Evolutionary conservation across 2,329 filamentous ascomycete genomes (phyloP), one percentile per base, ranked within the genome.

Genomic region (Sporothrix curviconia): DNA sequence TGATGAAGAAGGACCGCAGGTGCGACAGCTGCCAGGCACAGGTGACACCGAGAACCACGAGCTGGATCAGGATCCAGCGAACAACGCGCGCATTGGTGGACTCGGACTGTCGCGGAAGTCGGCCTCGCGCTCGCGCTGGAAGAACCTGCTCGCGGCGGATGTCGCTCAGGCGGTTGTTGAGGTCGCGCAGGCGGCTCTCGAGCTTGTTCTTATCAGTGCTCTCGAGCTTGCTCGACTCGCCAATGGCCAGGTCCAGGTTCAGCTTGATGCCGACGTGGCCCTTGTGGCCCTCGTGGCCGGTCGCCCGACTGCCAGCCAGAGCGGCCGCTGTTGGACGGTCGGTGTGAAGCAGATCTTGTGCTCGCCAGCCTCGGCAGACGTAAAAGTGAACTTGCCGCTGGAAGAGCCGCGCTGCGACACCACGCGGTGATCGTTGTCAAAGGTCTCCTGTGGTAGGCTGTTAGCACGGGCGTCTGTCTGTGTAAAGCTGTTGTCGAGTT

Each of bases 11-110:
- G 47, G 89, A 88, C 65, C 94, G 83, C 66, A 99, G 81, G 75
- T 99, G 92, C 55, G 91, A 95, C 47, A 99, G 79, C 74, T 99
- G 94, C 94, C 94, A 99, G 61, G 90, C 89, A 75, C 94, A 99
- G 34, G 94, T 96, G 57, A 86, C 79, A 56, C 86, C 89, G 55
- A 99, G 79, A 37, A 97, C 84, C 54, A 85, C 81, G 60, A 97
- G 77, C 74, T 99, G 94, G 64, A 97, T 87, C 63, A 96, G 69
- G 64, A 94, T 92, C 92, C 94, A 99, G 66, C 91, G 86, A 52
- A 97, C 85, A 62, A 97, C 92, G 67, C 92, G 87, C 57, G 85
- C 78, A 74, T 99, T 99, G 64, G 92, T 96, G 42, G 83, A 79
- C 74, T 99, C 94, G 66, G 91, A 96, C 74, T 97, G 74, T 99